Evolutionary conservation across 2,329 filamentous ascomycete species (phyloP).

Genomic region (Fusarium staphyleae): DNA sequence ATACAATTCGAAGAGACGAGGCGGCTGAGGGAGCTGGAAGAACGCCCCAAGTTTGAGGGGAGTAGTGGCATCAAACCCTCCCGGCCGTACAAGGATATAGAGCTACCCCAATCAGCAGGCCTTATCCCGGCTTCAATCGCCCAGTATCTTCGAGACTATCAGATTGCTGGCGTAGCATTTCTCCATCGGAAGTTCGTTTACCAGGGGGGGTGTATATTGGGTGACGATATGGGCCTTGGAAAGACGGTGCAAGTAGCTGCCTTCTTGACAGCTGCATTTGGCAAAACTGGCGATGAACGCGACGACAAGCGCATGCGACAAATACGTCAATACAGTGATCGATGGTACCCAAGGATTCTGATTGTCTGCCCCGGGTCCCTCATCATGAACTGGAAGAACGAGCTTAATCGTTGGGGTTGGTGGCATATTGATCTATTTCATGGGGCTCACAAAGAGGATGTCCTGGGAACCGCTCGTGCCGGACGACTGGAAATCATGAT

Average conservation of each 20-base stretch:
- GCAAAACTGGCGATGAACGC: slow-evolving; percentile 88
- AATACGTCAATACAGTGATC: slow-evolving; percentile 67
- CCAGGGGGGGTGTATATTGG: slow-evolving; percentile 87
- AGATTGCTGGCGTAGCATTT: slow-evolving; percentile 84
- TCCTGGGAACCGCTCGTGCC: slow-evolving; percentile 73
- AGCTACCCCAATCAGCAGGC: slow-evolving; percentile 76
- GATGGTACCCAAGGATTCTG: slow-evolving; percentile 80
- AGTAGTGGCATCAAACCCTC: slow-evolving; percentile 66
- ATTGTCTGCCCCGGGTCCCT: slow-evolving; percentile 89
- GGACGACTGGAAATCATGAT: slow-evolving; percentile 90
- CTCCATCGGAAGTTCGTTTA: slow-evolving; percentile 89
- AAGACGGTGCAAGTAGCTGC: slow-evolving; percentile 97
- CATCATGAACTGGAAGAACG: slow-evolving; percentile 89
- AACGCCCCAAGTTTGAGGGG: slow-evolving; percentile 72
- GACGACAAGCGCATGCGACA: slow-evolving; percentile 90
- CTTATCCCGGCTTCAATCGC: slow-evolving; percentile 88
- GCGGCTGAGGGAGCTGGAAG: slow-evolving; percentile 53
- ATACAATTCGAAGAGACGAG: slow-evolving; percentile 69
- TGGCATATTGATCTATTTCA: slow-evolving; percentile 90
- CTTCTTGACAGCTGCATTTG: slow-evolving; percentile 89
- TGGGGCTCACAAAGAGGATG: slow-evolving; percentile 70
- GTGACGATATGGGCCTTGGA: slow-evolving; percentile 96
- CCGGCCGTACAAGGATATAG: slow-evolving; percentile 76
- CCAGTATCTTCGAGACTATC: slow-evolving; percentile 91
- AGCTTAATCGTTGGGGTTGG: slow-evolving; percentile 91